phyloP scores from a whole-genome alignment of 768 basidiomycete genomes.

The Russula lepida region DNA sequence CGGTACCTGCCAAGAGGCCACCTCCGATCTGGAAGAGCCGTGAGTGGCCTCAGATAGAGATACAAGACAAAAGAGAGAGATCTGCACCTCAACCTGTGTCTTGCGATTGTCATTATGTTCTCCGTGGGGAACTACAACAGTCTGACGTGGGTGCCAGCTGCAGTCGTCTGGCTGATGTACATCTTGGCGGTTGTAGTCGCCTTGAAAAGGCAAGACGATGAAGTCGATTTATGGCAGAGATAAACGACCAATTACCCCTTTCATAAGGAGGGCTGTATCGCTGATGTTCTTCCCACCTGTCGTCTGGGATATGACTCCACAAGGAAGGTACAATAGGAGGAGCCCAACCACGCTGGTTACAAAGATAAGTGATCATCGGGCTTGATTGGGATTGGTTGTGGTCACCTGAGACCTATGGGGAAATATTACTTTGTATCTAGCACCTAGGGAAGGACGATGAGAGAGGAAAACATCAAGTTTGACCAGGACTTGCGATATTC shows the following conservation, averaged over 20 bases:
- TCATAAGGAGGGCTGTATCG: constrained; percentile 15
- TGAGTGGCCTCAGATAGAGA: background rate
- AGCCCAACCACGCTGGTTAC: constrained; percentile 53
- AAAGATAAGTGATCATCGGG: background rate
- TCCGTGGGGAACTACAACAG: constrained; percentile 32
- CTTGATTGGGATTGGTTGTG: background rate
- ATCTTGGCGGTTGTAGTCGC: constrained; percentile 6
- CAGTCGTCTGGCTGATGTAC: constrained; percentile 20
- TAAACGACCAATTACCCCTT: constrained; percentile 12
- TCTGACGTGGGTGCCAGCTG: constrained; percentile 25
- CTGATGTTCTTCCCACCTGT: constrained; percentile 13
- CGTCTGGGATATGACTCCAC: constrained; percentile 48
- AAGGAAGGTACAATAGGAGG: constrained; percentile 55
- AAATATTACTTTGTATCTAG: constrained; percentile 62
- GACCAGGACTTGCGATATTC: constrained; percentile 34
- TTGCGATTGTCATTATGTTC: constrained; percentile 46
- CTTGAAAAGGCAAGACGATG: background rate
- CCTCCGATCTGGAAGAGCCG: constrained; percentile 46
- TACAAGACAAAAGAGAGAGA: background rate
- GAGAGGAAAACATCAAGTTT: background rate
- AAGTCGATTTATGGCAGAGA: background rate
- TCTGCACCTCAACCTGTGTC: constrained; percentile 46
- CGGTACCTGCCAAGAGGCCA: constrained; percentile 49
- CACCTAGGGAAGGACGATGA: constrained; percentile 30
- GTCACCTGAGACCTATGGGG: constrained; percentile 59